Base-by-base conservation (phyloP, 805 yeast genomes). In the Cyberlindnera saturnus region DNA sequence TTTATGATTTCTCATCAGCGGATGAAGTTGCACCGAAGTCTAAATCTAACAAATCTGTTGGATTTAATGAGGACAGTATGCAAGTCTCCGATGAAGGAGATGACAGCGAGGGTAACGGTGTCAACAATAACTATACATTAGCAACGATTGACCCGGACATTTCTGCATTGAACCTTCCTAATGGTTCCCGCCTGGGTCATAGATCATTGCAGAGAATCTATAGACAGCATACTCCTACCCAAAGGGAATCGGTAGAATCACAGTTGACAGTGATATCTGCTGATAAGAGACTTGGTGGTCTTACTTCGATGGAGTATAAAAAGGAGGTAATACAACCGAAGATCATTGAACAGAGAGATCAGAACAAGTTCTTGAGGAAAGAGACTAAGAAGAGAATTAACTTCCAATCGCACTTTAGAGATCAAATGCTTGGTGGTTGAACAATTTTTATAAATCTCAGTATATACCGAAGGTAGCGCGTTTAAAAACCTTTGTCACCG, bases 331-430 rank as follows among this genome's bases (percentile, higher is more conserved):
- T 72, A 48, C 57, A 54, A 59, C 67, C 60, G 50, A 74, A 52
- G 48, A 51, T 59, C 47, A 48, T 64, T 45, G 78, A 67, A 60
- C 67, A 67, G 68, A 73, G 64, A 63, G 67, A 67, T 57, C 66
- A 65, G 49, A 64, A 65, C 48, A 63, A 61, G 48, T 55, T 63
- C 19, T 49, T 69, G 41, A 60, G 65, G 32, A 67, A 80, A 49
- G 85, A 86, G 28, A 75, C 79, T 43, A 85, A 79, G 62, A 85
- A 79, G 62, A 78, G 78, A 60, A 69, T 81, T 61, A 93, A 91
- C 65, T 75, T 79, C 72, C 96, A 91, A 73, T 77, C 79, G 28
- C 96, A 93, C 60, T 87, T 65, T 70, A 75, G 95, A 60, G 96
- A 88, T 60, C 82, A 79, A 57, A 64, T 86, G 52, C 68, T 87